Percentiles rank a stretch among this genome's conserved stretches.
phyloP scores from a whole-genome alignment of 164 flowering plant genomes.

The Liriodendron chinense region DNA sequence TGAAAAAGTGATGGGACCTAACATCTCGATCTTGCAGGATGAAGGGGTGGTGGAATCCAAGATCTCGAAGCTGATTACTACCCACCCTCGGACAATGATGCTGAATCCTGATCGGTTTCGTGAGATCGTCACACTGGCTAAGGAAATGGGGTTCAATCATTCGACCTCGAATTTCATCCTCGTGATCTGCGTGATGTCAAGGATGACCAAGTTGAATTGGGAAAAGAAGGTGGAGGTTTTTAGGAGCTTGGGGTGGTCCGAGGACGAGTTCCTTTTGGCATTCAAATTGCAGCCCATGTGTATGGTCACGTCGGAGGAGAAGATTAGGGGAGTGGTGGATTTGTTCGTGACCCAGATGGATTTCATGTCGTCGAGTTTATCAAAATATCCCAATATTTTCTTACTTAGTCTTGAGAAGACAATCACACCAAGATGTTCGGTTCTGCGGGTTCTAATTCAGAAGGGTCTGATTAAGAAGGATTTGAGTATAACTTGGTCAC shows the following conservation, averaged over 20 bases:
- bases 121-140: conserved; percentile 1
- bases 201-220: background rate
- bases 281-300: background rate
- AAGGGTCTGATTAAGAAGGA: background rate
- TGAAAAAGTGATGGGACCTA: background rate
- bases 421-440: background rate
- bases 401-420: background rate
- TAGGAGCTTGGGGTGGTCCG: conserved; percentile 3
- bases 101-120: background rate
- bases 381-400: background rate
- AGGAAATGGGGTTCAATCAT: background rate
- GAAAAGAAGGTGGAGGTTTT: conserved; percentile 1
- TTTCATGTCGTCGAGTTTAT: background rate
- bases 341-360: background rate
- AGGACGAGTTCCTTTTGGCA: background rate
- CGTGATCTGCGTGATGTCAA: background rate
- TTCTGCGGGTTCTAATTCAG: background rate
- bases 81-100: background rate
- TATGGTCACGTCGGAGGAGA: background rate
- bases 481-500: background rate
- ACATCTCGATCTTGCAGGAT: background rate
- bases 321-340: background rate
- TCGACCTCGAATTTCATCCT: background rate
- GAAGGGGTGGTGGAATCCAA: background rate
- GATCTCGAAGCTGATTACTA: background rate